Conservation (phyloP, 768 basidiomycete species). For the Lactarius indigo region DNA sequence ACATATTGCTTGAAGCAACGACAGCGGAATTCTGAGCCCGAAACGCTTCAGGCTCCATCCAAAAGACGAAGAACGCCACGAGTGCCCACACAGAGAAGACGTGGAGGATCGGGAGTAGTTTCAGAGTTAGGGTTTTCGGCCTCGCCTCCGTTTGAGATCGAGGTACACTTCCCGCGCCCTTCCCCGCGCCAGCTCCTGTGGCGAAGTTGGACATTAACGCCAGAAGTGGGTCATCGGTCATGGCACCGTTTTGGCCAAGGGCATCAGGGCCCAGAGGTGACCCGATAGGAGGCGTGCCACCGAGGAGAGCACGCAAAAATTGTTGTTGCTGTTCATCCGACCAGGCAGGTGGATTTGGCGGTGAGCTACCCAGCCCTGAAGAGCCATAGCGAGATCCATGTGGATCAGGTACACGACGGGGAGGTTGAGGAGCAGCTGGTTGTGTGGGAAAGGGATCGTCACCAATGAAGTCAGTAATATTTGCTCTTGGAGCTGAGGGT, state of each 20-base stretch:
- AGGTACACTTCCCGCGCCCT: neutral
- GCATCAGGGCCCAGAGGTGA: slow-evolving; percentile 10
- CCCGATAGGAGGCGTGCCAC: slow-evolving; percentile 16
- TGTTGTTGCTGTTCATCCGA: slow-evolving; percentile 65
- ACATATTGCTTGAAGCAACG: slow-evolving; percentile 36
- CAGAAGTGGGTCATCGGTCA: slow-evolving; percentile 32
- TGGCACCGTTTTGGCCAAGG: neutral
- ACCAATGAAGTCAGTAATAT: slow-evolving; percentile 35
- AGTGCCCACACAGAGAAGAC: slow-evolving; percentile 60
- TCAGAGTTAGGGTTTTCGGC: slow-evolving; percentile 48
- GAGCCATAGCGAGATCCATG: slow-evolving; percentile 27
- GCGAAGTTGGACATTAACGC: slow-evolving; percentile 34
- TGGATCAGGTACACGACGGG: slow-evolving; percentile 30
- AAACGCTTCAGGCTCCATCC: slow-evolving; percentile 56
- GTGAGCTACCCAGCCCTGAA: slow-evolving; percentile 26
- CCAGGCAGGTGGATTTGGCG: slow-evolving; percentile 58
- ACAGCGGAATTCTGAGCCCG: slow-evolving; percentile 36
- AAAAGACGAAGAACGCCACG: slow-evolving; percentile 64
- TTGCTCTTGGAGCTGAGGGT: slow-evolving; percentile 31
- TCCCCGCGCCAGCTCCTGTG: slow-evolving; percentile 19
- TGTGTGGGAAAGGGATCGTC: slow-evolving; percentile 36
- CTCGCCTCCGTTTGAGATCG: slow-evolving; percentile 24
- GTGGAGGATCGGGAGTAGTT: slow-evolving; percentile 63
- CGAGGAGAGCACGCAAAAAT: slow-evolving; percentile 63
- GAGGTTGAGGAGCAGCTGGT: slow-evolving; percentile 27